Evolutionary conservation across 2,329 filamentous ascomycete genomes (phyloP).

Genomic region (Emericellopsis atlantica): DNA sequence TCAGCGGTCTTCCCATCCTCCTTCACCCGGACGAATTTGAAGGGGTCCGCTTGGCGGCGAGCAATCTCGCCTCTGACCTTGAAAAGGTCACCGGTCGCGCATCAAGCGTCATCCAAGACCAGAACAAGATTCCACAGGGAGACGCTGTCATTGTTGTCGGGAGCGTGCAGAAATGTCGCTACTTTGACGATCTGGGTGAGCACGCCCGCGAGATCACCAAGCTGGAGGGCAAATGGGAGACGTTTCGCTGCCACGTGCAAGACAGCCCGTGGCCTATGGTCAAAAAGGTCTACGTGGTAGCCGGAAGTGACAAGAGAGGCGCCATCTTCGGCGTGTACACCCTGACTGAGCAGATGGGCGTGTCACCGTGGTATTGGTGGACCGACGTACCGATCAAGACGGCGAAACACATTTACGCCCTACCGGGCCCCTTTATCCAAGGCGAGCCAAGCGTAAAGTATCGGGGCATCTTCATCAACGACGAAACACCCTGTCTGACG

Average conservation of each 20-base stretch:
- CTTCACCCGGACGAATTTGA: neutral
- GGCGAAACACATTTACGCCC: conserved; percentile 33
- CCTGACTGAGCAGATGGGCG: conserved; percentile 58
- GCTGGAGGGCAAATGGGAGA: conserved; percentile 54
- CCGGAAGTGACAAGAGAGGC: conserved; percentile 50
- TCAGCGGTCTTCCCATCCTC: conserved; percentile 13
- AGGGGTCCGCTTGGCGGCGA: neutral
- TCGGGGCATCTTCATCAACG: conserved; percentile 50
- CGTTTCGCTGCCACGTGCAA: conserved; percentile 48
- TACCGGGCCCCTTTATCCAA: conserved; percentile 16
- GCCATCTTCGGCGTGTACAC: conserved; percentile 59
- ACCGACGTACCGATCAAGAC: conserved; percentile 40
- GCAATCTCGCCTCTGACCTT: neutral
- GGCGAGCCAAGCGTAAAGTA: conserved; percentile 45
- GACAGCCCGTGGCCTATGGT: conserved; percentile 42
- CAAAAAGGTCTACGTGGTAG: conserved; percentile 50
- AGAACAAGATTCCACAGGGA: neutral
- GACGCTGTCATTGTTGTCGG: neutral
- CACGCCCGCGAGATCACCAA: conserved; percentile 28
- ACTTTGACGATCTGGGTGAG: neutral
- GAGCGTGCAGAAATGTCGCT: neutral
- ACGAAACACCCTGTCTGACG: conserved; percentile 32
- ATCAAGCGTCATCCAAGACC: neutral
- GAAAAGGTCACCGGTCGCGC: too few relatives aligned
- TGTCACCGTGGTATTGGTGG: conserved; percentile 39